A percentile compares a stretch with the other conserved stretches of the same genome.
Evolutionary conservation across 2,329 filamentous ascomycete species (phyloP).

Genomic region (Penicillium sp.): DNA sequence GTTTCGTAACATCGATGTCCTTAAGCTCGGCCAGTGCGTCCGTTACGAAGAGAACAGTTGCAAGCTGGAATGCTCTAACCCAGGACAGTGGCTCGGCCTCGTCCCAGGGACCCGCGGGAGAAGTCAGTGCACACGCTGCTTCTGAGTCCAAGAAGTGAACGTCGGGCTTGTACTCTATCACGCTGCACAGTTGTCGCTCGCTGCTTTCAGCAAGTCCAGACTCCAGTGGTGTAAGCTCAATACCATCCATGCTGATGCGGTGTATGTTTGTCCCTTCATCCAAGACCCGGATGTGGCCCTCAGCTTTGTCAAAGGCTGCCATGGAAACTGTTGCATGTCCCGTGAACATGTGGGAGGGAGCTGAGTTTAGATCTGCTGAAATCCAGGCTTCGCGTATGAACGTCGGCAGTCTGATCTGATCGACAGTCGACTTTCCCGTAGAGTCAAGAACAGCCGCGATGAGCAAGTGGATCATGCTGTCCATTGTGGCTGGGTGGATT

Average conservation of each 20-base stretch:
- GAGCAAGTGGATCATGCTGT: conserved; percentile 34
- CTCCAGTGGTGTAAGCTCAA: conserved; percentile 31
- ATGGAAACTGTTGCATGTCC: conserved; percentile 25
- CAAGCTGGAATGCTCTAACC: conserved; percentile 29
- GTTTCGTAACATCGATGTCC: conserved; percentile 9
- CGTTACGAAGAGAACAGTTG: conserved; percentile 27
- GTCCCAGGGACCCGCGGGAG: conserved; percentile 1
- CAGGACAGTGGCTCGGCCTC: conserved; percentile 14
- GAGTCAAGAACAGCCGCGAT: conserved; percentile 28
- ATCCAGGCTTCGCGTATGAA: conserved; percentile 35
- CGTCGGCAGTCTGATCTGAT: conserved; percentile 28
- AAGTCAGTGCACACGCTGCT: conserved; percentile 13
- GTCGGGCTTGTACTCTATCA: conserved; percentile 29
- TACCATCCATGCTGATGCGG: conserved; percentile 25
- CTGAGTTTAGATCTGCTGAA: conserved; percentile 25
- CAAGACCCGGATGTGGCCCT: conserved; percentile 20
- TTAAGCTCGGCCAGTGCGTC: conserved; percentile 27
- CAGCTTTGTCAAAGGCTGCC: conserved; percentile 10
- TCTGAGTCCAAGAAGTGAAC: conserved; percentile 21
- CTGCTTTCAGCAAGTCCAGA: conserved; percentile 12
- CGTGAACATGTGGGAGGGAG: conserved; percentile 20
- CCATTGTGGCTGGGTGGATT: conserved; percentile 39
- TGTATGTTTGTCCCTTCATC: conserved; percentile 14
- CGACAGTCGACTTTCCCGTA: conserved; percentile 20
- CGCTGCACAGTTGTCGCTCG: conserved; percentile 24